Evolutionary conservation across 371 early-diverging fungal genomes (phyloP).

Genomic region (Apophysomyces sp.): DNA sequence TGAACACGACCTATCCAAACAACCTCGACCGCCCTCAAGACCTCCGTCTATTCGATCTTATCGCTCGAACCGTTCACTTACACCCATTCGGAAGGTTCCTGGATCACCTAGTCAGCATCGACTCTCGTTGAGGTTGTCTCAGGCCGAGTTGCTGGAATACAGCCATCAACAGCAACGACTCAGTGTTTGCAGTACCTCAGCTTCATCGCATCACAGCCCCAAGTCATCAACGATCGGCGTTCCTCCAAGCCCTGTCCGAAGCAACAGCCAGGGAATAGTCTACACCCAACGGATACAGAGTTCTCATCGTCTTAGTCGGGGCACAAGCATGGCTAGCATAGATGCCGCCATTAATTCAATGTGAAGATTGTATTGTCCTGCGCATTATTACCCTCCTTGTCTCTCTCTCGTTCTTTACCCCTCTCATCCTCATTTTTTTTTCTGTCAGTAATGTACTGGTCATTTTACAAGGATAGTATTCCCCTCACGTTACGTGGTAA

Average conservation of each 20-base stretch:
- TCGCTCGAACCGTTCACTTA: constrained; percentile 25
- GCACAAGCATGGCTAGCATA: not conserved
- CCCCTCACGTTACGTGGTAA: no score
- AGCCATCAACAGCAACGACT: constrained; percentile 32
- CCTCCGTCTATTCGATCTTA: constrained; percentile 48
- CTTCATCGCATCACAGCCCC: constrained; percentile 22
- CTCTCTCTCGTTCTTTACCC: not conserved
- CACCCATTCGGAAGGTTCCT: constrained; percentile 9
- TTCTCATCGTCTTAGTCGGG: not conserved
- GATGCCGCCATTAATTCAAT: not conserved
- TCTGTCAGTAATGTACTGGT: not conserved
- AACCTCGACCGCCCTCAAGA: constrained; percentile 47
- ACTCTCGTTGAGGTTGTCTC: constrained; percentile 28
- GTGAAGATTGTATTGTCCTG: not conserved
- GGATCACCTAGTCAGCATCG: constrained; percentile 17
- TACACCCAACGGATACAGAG: not conserved
- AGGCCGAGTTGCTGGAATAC: constrained; percentile 44
- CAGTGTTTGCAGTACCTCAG: constrained; percentile 21
- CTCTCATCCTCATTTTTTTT: not conserved
- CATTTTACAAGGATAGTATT: not conserved
- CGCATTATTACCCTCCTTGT: not conserved
- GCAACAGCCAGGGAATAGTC: constrained; percentile 11
- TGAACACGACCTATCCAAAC: constrained; percentile 45
- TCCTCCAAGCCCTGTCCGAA: constrained; percentile 26
- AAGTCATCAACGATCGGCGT: constrained; percentile 15